Evolutionary conservation across 352 stramenopile genomes (phyloP).

Genomic region (Phytopythium helicoides): DNA sequence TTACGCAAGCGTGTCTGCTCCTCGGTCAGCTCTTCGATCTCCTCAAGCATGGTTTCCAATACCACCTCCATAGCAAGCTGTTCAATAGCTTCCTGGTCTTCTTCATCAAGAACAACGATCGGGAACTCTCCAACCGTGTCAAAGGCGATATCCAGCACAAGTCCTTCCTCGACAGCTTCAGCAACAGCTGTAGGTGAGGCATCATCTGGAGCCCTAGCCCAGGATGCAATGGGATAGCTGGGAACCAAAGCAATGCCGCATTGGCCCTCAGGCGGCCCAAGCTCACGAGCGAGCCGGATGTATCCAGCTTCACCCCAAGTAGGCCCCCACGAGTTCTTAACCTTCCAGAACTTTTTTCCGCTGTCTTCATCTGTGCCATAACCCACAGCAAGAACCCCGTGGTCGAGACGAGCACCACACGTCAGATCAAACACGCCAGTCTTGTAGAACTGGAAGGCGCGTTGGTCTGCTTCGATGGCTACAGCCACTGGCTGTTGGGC

Average conservation of each 20-base stretch:
- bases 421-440: conserved; percentile 64
- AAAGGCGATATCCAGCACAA: neutral
- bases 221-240: conserved; percentile 61
- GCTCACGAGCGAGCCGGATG: conserved; percentile 77
- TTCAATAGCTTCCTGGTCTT: neutral
- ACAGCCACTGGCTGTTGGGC: conserved; percentile 84
- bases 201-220: neutral
- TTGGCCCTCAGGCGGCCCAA: conserved; percentile 91
- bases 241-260: conserved; percentile 92
- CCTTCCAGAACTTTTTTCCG: conserved; percentile 91
- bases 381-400: conserved; percentile 92
- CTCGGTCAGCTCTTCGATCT: conserved; percentile 5
- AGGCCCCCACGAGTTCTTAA: conserved; percentile 93
- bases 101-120: conserved; percentile 2
- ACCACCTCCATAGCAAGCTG: conserved; percentile 6
- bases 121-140: neutral
- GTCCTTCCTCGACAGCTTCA: neutral
- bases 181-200: conserved; percentile 8
- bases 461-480: conserved; percentile 82
- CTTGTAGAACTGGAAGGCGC: conserved; percentile 81
- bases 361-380: conserved; percentile 79
- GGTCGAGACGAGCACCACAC: conserved; percentile 82
- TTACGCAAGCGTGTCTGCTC: neutral
- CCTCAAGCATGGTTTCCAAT: conserved; percentile 1
- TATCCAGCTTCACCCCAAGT: conserved; percentile 89